These are phyloP conservation scores for Serendipita sp. DNA, from an alignment of 768 basidiomycete genomes.

Conservation along the genomic window DNA sequence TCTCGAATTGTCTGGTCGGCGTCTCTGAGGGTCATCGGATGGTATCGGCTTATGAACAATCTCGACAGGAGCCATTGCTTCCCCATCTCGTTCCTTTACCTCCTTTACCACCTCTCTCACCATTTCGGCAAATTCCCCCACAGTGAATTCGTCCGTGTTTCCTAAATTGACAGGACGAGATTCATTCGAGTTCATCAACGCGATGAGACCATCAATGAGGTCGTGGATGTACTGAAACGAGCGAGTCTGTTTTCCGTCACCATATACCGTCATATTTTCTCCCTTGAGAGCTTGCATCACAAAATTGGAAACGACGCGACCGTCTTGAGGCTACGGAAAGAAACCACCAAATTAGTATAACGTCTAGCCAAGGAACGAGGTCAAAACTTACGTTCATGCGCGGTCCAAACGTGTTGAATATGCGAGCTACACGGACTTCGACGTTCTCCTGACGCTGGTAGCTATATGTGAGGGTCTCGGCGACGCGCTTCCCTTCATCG, in stretches of 20 bases:
- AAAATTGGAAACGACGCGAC: constrained; percentile 97
- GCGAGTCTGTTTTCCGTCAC: constrained; percentile 83
- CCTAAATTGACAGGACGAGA: constrained; percentile 94
- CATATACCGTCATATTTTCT: constrained; percentile 94
- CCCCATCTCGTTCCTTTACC: constrained; percentile 74
- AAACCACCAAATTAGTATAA: neutral
- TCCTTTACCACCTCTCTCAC: constrained; percentile 87
- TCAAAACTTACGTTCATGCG: constrained; percentile 4
- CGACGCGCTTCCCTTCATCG: constrained; percentile 98
- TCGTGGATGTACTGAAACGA: constrained; percentile 99
- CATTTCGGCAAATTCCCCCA: constrained; percentile 82
- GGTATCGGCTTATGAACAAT: constrained; percentile 73
- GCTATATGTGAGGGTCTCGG: constrained; percentile 94
- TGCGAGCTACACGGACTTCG: constrained; percentile 91
- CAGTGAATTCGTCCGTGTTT: constrained; percentile 89
- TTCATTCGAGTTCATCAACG: constrained; percentile 90
- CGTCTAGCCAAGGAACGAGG: neutral
- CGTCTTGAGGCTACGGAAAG: constrained; percentile 93
- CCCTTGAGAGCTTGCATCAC: constrained; percentile 94
- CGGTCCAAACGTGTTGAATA: constrained; percentile 89
- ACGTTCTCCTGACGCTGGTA: constrained; percentile 91
- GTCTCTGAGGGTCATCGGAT: constrained; percentile 85
- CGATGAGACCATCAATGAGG: constrained; percentile 83
- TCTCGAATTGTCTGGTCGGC: constrained; percentile 82
- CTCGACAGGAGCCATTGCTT: constrained; percentile 23